Percentiles rank a stretch among this genome's conserved stretches.
Evolutionary conservation across 2,329 filamentous ascomycete genomes (phyloP).

Genomic region (Parascedosporium putredinis): DNA sequence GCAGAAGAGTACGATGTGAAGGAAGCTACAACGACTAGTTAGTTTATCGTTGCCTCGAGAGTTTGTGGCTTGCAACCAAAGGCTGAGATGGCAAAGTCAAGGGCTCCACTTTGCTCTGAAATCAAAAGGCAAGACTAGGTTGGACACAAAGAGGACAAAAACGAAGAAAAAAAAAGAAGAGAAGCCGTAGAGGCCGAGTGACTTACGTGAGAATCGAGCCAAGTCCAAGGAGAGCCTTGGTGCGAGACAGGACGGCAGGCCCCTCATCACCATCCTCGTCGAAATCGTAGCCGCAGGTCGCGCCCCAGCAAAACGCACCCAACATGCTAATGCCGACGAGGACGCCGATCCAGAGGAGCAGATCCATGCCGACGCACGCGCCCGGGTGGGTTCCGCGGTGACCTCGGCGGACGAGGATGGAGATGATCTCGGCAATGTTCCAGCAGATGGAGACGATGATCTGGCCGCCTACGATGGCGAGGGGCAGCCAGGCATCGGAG

Average conservation of each 20-base stretch:
- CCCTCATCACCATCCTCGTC: neutral
- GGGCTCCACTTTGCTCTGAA: no score
- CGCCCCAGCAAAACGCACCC: neutral
- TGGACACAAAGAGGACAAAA: neutral
- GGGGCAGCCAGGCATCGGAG: neutral
- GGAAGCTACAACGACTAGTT: conserved; percentile 7
- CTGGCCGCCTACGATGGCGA: neutral
- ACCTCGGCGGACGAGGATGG: conserved; percentile 9
- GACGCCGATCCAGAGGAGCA: conserved; percentile 12
- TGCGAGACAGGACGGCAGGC: neutral
- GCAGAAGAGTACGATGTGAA: conserved; percentile 15
- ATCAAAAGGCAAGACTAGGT: neutral
- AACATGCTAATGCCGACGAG: neutral
- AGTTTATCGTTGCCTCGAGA: no score
- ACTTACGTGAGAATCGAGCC: neutral
- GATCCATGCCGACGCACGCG: conserved; percentile 11
- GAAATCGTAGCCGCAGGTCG: neutral
- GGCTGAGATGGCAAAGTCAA: no score
- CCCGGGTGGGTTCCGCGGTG: conserved; percentile 12
- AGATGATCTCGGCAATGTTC: conserved; percentile 11
- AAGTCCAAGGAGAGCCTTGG: neutral
- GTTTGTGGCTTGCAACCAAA: no score
- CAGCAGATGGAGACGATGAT: conserved; percentile 4
- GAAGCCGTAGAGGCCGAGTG: no score
- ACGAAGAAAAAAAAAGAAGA: neutral